These are phyloP conservation scores for Fusarium oxysporum DNA, from an alignment of 2,329 filamentous ascomycete species.

Conservation along the genomic window DNA sequence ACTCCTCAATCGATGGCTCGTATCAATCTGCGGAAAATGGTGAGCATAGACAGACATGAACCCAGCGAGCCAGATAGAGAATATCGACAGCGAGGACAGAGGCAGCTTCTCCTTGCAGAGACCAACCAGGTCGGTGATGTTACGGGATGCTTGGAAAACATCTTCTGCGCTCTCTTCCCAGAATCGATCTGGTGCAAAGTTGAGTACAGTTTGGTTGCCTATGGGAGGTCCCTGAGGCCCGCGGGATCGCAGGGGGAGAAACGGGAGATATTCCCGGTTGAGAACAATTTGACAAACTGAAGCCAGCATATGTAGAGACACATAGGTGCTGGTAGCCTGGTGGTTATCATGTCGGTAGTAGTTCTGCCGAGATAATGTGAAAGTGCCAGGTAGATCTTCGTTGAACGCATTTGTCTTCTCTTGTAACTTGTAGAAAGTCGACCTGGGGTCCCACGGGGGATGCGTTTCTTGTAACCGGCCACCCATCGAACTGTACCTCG, in stretches of 20 bases:
- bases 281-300: slow-evolving; percentile 9
- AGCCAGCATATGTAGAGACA: slow-evolving; percentile 11
- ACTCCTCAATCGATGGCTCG: slow-evolving; percentile 47
- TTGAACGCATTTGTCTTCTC: slow-evolving; percentile 57
- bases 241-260: not conserved
- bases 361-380: slow-evolving; percentile 62
- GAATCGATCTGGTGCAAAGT: not conserved
- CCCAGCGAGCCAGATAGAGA: slow-evolving; percentile 74
- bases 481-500: slow-evolving; percentile 64
- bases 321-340: slow-evolving; percentile 46
- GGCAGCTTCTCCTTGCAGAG: slow-evolving; percentile 72
- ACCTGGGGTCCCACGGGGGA: slow-evolving; percentile 70
- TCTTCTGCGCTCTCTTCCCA: slow-evolving; percentile 6
- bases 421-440: slow-evolving; percentile 66
- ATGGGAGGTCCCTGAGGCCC: not conserved
- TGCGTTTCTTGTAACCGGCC: slow-evolving; percentile 62
- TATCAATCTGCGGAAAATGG: slow-evolving; percentile 77
- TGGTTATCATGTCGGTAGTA: slow-evolving; percentile 56
- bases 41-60: slow-evolving; percentile 74
- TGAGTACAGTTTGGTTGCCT: not conserved
- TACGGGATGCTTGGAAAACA: slow-evolving; percentile 62
- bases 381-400: slow-evolving; percentile 63
- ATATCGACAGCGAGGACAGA: slow-evolving; percentile 75
- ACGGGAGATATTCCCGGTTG: slow-evolving; percentile 7
- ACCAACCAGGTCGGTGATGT: slow-evolving; percentile 73